Conservation (phyloP, 1,139 yeast genomes). For the Diutina rugosa region DNA sequence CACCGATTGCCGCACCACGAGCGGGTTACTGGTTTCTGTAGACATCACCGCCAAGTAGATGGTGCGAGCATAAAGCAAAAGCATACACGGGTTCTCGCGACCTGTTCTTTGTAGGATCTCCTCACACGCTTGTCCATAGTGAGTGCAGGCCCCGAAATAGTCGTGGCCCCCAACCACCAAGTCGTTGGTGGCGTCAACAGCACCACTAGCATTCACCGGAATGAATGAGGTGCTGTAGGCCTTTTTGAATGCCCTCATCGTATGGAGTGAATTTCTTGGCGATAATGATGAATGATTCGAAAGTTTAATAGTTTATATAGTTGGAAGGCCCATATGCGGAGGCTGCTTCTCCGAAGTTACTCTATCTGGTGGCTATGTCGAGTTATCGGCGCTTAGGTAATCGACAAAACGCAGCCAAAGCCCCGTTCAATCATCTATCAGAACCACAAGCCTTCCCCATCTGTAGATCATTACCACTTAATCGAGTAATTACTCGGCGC, state of each 20-base stretch:
- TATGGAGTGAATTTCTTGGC: neutral
- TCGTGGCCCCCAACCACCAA: neutral
- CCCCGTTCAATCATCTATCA: too few species aligned
- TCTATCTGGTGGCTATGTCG: too few species aligned
- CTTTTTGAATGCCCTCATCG: neutral
- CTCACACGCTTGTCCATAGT: neutral
- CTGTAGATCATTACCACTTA: too few species aligned
- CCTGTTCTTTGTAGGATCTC: neutral
- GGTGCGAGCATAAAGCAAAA: neutral
- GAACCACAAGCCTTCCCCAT: too few species aligned
- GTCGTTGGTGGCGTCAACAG: too few species aligned
- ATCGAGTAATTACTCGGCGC: too few species aligned
- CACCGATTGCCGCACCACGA: neutral
- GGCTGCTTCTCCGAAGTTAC: neutral
- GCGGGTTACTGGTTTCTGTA: neutral
- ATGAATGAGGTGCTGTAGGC: neutral
- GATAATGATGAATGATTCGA: too few species aligned
- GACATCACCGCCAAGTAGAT: neutral
- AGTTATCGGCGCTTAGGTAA: too few species aligned
- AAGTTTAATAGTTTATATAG: neutral
- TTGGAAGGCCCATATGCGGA: neutral
- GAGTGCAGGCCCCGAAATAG: neutral
- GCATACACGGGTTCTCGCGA: neutral
- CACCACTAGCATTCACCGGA: too few species aligned
- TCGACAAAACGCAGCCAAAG: too few species aligned